Percentiles rank a stretch among this genome's conserved stretches.
These are phyloP conservation scores for Aspergillus avenaceus DNA, from an alignment of 495 filamentous ascomycete species.

Conservation along the genomic window DNA sequence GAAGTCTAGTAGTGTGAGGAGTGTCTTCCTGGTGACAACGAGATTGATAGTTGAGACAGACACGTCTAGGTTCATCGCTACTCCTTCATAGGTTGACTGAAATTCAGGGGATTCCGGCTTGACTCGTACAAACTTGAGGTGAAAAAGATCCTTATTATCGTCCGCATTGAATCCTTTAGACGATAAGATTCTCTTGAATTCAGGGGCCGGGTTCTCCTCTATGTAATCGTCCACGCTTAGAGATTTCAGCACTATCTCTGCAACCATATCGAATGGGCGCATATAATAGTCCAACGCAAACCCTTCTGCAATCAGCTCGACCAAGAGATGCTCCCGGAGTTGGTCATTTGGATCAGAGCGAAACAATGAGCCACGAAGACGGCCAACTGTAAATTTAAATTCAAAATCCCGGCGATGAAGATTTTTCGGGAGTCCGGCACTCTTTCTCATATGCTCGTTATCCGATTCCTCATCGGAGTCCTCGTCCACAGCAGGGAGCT, in stretches of 20 bases:
- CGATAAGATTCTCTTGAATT: slow-evolving; percentile 94
- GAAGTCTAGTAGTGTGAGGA: slow-evolving; percentile 94
- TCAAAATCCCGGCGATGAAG: slow-evolving; percentile 87
- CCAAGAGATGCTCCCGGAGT: slow-evolving; percentile 75
- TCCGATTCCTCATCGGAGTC: slow-evolving; percentile 62
- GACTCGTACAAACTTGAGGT: slow-evolving; percentile 83
- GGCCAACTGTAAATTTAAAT: slow-evolving; percentile 92
- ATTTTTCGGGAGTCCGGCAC: slow-evolving; percentile 52
- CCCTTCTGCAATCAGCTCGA: slow-evolving; percentile 84
- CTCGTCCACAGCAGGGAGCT: slow-evolving; percentile 75
- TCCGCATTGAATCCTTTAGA: slow-evolving; percentile 73
- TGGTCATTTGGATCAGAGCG: slow-evolving; percentile 76
- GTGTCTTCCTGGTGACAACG: slow-evolving; percentile 86
- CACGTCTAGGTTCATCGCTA: slow-evolving; percentile 89
- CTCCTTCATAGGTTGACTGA: slow-evolving; percentile 81
- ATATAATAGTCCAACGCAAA: slow-evolving; percentile 86
- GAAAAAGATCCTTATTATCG: slow-evolving; percentile 75
- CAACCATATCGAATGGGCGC: slow-evolving; percentile 84
- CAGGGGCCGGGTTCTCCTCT: slow-evolving; percentile 78
- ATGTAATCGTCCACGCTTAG: slow-evolving; percentile 94
- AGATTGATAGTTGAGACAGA: slow-evolving; percentile 93
- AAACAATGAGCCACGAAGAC: slow-evolving; percentile 86
- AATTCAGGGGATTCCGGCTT: slow-evolving; percentile 92
- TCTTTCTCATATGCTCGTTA: slow-evolving; percentile 59
- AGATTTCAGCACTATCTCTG: slow-evolving; percentile 80